Percentiles rank a stretch among this genome's conserved stretches.
phyloP scores from a whole-genome alignment of 257 asterid genomes.

The Nicotiana paniculata region DNA sequence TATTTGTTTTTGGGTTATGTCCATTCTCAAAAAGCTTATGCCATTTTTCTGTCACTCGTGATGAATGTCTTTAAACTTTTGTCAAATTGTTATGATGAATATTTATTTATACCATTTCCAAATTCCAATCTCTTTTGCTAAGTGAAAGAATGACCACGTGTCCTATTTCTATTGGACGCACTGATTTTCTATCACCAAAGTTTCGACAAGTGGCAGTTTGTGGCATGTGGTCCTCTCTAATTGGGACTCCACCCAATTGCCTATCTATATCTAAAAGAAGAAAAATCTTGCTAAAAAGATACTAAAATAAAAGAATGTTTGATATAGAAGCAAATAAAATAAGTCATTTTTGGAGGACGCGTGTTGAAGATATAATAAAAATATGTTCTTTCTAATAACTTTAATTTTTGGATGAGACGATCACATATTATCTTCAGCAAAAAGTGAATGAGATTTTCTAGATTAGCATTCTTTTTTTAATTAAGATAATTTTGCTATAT shows the following conservation, averaged over 20 bases:
- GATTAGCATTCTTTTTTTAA: background rate
- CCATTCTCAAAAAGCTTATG: background rate
- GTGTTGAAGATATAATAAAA: too few species aligned
- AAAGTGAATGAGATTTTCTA: background rate
- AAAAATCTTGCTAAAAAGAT: background rate
- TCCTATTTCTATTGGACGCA: background rate
- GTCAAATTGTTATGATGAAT: background rate
- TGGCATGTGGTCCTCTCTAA: background rate
- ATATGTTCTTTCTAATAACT: too few species aligned
- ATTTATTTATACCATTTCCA: background rate
- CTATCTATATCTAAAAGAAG: background rate
- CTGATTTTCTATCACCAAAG: too few species aligned
- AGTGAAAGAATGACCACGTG: background rate
- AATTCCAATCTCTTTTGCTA: background rate
- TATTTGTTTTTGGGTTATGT: background rate
- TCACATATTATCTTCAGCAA: background rate
- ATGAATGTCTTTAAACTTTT: background rate
- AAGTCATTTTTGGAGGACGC: too few species aligned
- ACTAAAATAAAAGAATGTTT: background rate
- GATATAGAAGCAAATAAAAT: too few species aligned
- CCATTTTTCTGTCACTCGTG: background rate
- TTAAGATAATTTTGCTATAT: background rate
- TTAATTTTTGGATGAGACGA: background rate
- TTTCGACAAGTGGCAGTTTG: background rate
- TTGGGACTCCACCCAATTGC: background rate